A percentile compares a stretch with the other conserved stretches of the same genome.
Evolutionary conservation across 2,329 filamentous ascomycete genomes (phyloP).

Genomic region (Diaporthe vexans): DNA sequence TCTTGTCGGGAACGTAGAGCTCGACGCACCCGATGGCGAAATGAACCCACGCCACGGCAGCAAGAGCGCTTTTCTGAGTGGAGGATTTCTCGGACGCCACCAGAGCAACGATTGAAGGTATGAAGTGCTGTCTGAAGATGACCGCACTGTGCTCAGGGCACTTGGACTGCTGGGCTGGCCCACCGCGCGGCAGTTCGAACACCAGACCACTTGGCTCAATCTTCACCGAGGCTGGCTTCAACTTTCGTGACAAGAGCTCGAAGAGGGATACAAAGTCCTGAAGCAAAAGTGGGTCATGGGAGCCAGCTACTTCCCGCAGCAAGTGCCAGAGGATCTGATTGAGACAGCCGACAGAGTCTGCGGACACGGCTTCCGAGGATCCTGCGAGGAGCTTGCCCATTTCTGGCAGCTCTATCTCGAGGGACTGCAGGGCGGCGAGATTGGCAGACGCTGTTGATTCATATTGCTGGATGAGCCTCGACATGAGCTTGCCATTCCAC

Average conservation of each 20-base stretch:
- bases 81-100: constrained; percentile 51
- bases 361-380: constrained; percentile 63
- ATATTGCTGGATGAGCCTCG: constrained; percentile 69
- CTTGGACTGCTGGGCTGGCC: constrained; percentile 43
- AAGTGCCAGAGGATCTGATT: constrained; percentile 63
- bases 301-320: constrained; percentile 57
- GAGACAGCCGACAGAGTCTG: constrained; percentile 64
- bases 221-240: constrained; percentile 40
- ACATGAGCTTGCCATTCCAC: constrained; percentile 62
- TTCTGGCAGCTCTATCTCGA: constrained; percentile 75
- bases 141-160: constrained; percentile 53
- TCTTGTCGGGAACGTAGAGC: constrained; percentile 87
- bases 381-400: constrained; percentile 68
- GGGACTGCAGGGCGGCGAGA: constrained; percentile 71
- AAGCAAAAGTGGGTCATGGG: constrained; percentile 54
- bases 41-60: constrained; percentile 79
- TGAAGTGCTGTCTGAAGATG: constrained; percentile 58
- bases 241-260: constrained; percentile 41
- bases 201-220: constrained; percentile 47
- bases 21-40: constrained; percentile 81
- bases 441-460: constrained; percentile 65
- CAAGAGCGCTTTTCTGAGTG: constrained; percentile 50
- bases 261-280: constrained; percentile 48
- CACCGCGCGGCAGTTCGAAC: constrained; percentile 47
- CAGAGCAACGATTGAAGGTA: constrained; percentile 62